Evolutionary conservation across 768 basidiomycete species (phyloP), one percentile per base, ranked within the genome.

Genomic region (Collybia nuda): DNA sequence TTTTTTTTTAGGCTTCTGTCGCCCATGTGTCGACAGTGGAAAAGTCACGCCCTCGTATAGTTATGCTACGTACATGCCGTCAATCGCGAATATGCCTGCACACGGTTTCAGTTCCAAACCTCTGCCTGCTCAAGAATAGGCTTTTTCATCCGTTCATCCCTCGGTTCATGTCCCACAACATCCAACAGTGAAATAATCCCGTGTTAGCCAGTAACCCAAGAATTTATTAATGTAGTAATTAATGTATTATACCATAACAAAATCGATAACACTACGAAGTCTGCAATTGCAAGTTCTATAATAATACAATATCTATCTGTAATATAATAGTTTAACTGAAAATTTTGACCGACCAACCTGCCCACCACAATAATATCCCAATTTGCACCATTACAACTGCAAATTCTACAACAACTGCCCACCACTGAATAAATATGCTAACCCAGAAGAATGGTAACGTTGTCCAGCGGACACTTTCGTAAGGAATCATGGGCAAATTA

Each of bases 291-390:
- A 22, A n/a, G 36, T 18, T 52, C 43, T 40, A 50, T 36, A n/a
- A n/a, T n/a, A n/a, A n/a, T n/a, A 28, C 22, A 47, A 26, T n/a
- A 18, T 28, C 32, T 18, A 47, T 44, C 50, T 14, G 36, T n/a
- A 46, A 39, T 36, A 23, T 32, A 19, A 35, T 44, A 55, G 43
- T 54, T 65, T 61, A 77, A 54, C 61, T 62, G 50, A 73, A 61
- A 52, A 89, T 55, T 37, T 78, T 78, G 38, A 88, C 61, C 22
- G 72, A 73, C 88, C 89, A 91, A 21, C 86, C 87, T 48, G 79
- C 60, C 89, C 89, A 91, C 88, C 89, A 91, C 7, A 74, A 59
- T 37, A 84, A 67, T 18, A 86, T 78, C 3, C 76, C 81, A 36
- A 82, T 38, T 62, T 89, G 77, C 51, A 82, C 70, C 14, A 82